A percentile compares a stretch with the other conserved stretches of the same genome.
Conservation (phyloP, 805 yeast genomes). For the Tanozyma kutaoensis region DNA sequence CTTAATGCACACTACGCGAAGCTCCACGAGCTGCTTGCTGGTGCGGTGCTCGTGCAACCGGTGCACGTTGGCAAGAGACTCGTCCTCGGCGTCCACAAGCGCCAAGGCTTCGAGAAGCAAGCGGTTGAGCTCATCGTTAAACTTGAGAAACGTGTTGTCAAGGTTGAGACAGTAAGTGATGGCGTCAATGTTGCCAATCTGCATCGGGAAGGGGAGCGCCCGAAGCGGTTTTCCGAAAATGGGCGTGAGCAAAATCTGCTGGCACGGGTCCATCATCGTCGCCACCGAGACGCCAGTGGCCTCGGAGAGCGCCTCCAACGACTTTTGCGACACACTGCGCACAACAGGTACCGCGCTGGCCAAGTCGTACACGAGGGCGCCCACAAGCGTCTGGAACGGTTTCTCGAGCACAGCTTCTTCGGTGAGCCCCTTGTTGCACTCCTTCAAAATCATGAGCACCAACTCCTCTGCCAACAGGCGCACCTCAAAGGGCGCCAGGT, state of each 20-base stretch:
- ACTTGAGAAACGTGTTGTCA: slow-evolving; percentile 69
- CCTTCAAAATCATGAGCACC: slow-evolving; percentile 46
- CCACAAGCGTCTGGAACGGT: slow-evolving; percentile 68
- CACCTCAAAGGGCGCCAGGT: slow-evolving; percentile 75
- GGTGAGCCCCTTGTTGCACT: slow-evolving; percentile 49
- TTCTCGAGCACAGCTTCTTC: slow-evolving; percentile 54
- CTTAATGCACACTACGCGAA: slow-evolving; percentile 82
- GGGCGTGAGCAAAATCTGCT: slow-evolving; percentile 73
- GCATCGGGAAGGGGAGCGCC: slow-evolving; percentile 97
- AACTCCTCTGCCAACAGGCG: slow-evolving; percentile 58
- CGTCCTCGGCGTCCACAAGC: slow-evolving; percentile 95
- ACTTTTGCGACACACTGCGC: slow-evolving; percentile 66
- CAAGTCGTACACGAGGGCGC: slow-evolving; percentile 85
- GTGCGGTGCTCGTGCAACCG: slow-evolving; percentile 79
- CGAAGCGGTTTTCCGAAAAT: slow-evolving; percentile 94
- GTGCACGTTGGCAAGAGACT: slow-evolving; percentile 79
- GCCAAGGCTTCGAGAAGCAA: slow-evolving; percentile 84
- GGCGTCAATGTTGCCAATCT: slow-evolving; percentile 95
- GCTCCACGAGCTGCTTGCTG: slow-evolving; percentile 72
- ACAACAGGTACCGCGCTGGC: slow-evolving; percentile 81
- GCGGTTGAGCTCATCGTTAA: slow-evolving; percentile 80
- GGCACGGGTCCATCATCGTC: slow-evolving; percentile 70
- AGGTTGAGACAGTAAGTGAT: slow-evolving; percentile 81
- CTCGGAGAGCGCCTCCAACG: slow-evolving; percentile 55
- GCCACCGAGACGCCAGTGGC: slow-evolving; percentile 59